Evolutionary conservation across 345 rosid species (phyloP).

Genomic region (Isatis tinctoria): DNA sequence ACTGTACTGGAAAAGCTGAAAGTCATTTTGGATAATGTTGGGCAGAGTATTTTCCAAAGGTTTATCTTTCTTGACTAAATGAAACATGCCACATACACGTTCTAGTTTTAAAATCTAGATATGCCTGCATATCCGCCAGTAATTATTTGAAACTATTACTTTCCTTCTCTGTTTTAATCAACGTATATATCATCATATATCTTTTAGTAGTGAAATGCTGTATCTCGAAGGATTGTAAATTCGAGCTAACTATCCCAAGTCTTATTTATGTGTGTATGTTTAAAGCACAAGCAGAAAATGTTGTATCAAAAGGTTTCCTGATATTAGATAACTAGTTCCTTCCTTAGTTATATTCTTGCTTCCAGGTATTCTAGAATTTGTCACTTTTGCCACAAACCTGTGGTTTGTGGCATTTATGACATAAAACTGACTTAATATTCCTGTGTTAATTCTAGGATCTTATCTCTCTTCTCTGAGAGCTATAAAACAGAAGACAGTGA

Average conservation of each 20-base stretch:
- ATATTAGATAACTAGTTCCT: not conserved
- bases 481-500: slow-evolving; percentile 80
- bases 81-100: not conserved
- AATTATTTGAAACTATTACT: not conserved
- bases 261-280: not conserved
- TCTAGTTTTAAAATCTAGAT: not conserved
- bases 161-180: not conserved
- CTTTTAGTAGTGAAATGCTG: not conserved
- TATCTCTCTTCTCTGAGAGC: slow-evolving; percentile 76
- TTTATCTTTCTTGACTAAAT: slow-evolving; percentile 25
- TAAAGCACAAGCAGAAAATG: not conserved
- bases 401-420: not conserved
- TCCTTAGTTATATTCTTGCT: slow-evolving; percentile 3
- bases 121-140: not conserved
- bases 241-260: slow-evolving; percentile 6
- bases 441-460: slow-evolving; percentile 52
- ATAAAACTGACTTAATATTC: slow-evolving; percentile 23
- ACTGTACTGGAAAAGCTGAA: slow-evolving; percentile 91
- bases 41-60: slow-evolving; percentile 82
- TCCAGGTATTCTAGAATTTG: not conserved
- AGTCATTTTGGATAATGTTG: slow-evolving; percentile 76
- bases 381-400: slow-evolving; percentile 1
- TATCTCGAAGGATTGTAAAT: not conserved
- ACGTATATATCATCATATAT: not conserved
- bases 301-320: not conserved